Evolutionary conservation across 1,284 basidiomycete species (phyloP).

Genomic region (Phenoliferia sp.): DNA sequence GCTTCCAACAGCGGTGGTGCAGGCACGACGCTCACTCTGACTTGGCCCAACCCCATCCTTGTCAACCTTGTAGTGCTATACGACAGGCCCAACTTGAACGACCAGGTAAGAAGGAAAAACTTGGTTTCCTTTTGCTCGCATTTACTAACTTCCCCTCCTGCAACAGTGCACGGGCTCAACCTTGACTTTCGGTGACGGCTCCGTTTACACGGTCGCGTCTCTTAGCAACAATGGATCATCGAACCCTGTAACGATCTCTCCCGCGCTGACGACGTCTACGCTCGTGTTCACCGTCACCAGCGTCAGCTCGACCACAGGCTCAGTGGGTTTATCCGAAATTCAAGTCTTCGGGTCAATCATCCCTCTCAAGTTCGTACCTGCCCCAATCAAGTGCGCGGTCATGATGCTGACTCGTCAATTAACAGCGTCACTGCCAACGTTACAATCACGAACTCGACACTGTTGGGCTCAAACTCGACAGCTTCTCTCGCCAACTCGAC

Average conservation of each 20-base stretch:
- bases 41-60: conserved; percentile 16
- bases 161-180: background rate
- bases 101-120: background rate
- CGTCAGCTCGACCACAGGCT: conserved; percentile 15
- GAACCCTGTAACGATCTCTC: conserved; percentile 16
- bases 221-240: conserved; percentile 29
- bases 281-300: conserved; percentile 25
- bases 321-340: conserved; percentile 30
- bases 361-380: too few species aligned
- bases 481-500: too few species aligned
- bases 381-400: too few species aligned
- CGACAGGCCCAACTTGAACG: background rate
- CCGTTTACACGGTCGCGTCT: conserved; percentile 19
- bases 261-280: conserved; percentile 6
- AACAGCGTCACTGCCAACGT: too few species aligned
- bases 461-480: background rate
- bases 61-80: background rate
- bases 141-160: background rate
- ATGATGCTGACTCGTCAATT: too few species aligned
- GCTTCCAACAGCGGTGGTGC: background rate
- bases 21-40: conserved; percentile 11
- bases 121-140: background rate
- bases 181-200: conserved; percentile 17
- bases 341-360: conserved; percentile 16
- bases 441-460: too few species aligned